A percentile compares a stretch with the other conserved stretches of the same genome.
Evolutionary conservation across 2,329 filamentous ascomycete genomes (phyloP).

Genomic region (Drechslerella coelobrocha): DNA sequence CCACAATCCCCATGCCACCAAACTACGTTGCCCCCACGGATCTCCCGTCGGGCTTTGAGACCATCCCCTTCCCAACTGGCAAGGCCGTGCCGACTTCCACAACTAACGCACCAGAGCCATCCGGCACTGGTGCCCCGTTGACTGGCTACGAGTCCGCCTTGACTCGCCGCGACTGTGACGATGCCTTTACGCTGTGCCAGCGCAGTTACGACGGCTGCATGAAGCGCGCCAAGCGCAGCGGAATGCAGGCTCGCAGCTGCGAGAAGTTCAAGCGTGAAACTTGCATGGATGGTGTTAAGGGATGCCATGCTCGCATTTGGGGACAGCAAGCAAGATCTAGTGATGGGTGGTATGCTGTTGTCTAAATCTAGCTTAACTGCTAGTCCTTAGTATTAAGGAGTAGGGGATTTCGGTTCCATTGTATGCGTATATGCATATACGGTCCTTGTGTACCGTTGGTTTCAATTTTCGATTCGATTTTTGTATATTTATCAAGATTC

Average conservation of each 20-base stretch:
- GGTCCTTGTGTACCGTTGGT: not conserved
- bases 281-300: conserved; percentile 30
- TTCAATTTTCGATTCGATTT: conserved; percentile 7
- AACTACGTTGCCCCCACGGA: conserved; percentile 4
- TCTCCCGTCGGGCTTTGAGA: conserved; percentile 26
- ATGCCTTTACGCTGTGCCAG: conserved; percentile 33
- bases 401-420: not conserved
- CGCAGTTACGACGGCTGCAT: conserved; percentile 37
- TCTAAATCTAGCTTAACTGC: too few species aligned
- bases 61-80: conserved; percentile 14
- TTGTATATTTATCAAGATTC: conserved; percentile 3
- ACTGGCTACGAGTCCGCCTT: conserved; percentile 30
- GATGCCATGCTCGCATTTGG: conserved; percentile 37
- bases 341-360: too few species aligned
- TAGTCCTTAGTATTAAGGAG: too few species aligned
- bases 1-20: not conserved
- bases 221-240: conserved; percentile 44
- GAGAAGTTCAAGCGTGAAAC: conserved; percentile 46
- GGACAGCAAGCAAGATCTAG: not conserved
- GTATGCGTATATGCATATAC: not conserved
- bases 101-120: conserved; percentile 12
- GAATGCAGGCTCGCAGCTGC: conserved; percentile 43
- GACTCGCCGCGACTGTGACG: conserved; percentile 40
- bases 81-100: not conserved
- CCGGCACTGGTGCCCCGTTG: conserved; percentile 33